Base-by-base conservation (phyloP, 176 grass and related monocot species). In the Ensete glaucum region DNA sequence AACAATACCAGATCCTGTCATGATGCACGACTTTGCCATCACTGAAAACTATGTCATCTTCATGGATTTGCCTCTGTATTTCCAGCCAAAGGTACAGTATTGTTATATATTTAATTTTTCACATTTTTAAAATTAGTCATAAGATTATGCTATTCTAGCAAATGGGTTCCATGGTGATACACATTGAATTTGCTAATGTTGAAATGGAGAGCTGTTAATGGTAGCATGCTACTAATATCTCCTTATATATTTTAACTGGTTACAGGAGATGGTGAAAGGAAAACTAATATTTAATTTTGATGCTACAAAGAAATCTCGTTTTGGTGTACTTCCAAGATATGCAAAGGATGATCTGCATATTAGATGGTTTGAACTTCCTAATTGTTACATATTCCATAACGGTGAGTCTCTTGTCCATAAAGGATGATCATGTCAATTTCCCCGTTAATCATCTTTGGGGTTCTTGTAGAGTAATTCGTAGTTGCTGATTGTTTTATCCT, bases 21-120 rank as follows among this genome's bases (percentile, higher is more conserved):
- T 97, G 93, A 97, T 97, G 93, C 93, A 97, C 82, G 93, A 97
- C 78, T 97, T 97, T 88, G 93, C 90, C 27, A 97, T 97, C 79
- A 93, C 93, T 50, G 90, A 97, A 72, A 90, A 97, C 67, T 97
- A 93, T 76, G 83, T 90, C 24, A 91, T 97, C 80, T 97, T 97
- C 72, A 97, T 97, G 93, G 93, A 97, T 72, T 85, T 97, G 27
- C 93, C 93, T 81, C 81, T 97, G 80, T 85, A 88, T 70, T 91
- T 97, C 73, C 77, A 59, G 68, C 93, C 93, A 65, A 97, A 97
- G 93, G 93, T 97, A 62, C 70, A 64, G 4, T 71, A 10, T 43
- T 43, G 34, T 6, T 34, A 34, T 50, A 17, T 14, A 65, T 43
- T 67, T 6, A 54, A 34, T 25, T 53, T 50, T 63, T 48, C 34